phyloP scores from a whole-genome alignment of 2,329 filamentous ascomycete genomes.

The Fonsecaea pedrosoi region DNA sequence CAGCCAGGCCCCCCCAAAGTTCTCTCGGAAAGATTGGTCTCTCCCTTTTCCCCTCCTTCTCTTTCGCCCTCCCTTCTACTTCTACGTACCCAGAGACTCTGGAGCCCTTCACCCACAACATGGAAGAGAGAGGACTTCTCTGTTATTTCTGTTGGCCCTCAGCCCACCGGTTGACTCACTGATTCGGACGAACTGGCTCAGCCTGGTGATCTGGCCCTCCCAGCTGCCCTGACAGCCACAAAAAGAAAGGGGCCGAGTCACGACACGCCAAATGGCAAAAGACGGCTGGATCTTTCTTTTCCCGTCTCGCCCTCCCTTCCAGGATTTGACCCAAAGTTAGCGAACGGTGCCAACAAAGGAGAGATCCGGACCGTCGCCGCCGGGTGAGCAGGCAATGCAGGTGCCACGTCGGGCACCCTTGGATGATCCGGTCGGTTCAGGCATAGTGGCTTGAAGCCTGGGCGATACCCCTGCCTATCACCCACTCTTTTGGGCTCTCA shows the following conservation, averaged over 20 bases:
- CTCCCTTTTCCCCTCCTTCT: not conserved
- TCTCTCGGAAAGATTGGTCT: not conserved
- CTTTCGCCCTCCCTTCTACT: not conserved
- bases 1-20: not conserved
- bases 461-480: constrained; percentile 22
- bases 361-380: constrained; percentile 15
- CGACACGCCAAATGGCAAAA: constrained; percentile 12
- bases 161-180: not conserved
- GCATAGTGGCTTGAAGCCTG: constrained; percentile 1
- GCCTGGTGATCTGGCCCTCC: constrained; percentile 4
- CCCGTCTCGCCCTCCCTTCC: not conserved
- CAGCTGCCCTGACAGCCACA: not conserved
- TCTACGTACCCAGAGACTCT: not conserved
- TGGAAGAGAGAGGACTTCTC: not conserved
- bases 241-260: not conserved
- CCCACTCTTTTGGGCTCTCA: constrained; percentile 14
- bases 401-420: constrained; percentile 16
- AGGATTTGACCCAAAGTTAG: not conserved
- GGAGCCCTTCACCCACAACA: not conserved
- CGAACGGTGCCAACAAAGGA: not conserved
- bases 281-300: not conserved
- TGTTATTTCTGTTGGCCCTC: not conserved
- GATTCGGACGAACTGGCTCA: not conserved
- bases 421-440: constrained; percentile 7
- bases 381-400: constrained; percentile 8